These are phyloP conservation scores for Butyriboletus regius DNA, from an alignment of 1,284 basidiomycete species.

Conservation along the genomic window DNA sequence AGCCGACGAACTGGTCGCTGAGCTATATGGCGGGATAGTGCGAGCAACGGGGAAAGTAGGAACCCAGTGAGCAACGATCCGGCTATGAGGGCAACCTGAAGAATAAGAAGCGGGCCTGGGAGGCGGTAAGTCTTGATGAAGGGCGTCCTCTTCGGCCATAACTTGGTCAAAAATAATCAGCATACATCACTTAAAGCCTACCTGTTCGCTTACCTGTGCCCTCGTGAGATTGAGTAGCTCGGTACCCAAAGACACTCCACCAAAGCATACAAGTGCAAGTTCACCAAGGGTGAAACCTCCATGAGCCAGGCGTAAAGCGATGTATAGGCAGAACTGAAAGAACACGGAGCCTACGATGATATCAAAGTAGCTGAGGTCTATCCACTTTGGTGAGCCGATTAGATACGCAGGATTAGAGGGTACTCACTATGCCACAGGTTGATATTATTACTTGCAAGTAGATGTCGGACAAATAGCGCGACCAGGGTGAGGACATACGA, in stretches of 20 bases:
- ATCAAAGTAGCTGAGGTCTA: constrained; percentile 77
- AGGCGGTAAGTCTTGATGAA: constrained; percentile 90
- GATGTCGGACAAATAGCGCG: constrained; percentile 44
- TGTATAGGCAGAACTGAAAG: constrained; percentile 88
- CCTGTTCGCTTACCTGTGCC: constrained; percentile 52
- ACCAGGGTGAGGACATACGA: constrained; percentile 45
- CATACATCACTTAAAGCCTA: neutral
- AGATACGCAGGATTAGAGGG: constrained; percentile 15
- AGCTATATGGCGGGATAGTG: constrained; percentile 87
- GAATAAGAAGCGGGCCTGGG: constrained; percentile 85
- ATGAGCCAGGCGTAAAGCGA: constrained; percentile 82
- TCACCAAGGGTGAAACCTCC: constrained; percentile 93
- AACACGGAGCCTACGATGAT: constrained; percentile 69
- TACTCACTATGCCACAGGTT: constrained; percentile 62
- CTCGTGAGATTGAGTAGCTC: constrained; percentile 79
- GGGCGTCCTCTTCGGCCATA: constrained; percentile 72
- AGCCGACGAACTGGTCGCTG: constrained; percentile 85
- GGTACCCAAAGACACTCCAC: constrained; percentile 79
- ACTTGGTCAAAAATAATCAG: constrained; percentile 39
- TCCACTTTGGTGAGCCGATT: constrained; percentile 9
- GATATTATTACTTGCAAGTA: constrained; percentile 38
- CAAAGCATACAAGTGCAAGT: constrained; percentile 78
- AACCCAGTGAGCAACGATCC: constrained; percentile 90
- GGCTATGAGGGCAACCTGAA: constrained; percentile 88
- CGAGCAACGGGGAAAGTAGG: constrained; percentile 87